Evolutionary conservation across 148 eudicot species (phyloP).

Genomic region (Pouteria glomerata): DNA sequence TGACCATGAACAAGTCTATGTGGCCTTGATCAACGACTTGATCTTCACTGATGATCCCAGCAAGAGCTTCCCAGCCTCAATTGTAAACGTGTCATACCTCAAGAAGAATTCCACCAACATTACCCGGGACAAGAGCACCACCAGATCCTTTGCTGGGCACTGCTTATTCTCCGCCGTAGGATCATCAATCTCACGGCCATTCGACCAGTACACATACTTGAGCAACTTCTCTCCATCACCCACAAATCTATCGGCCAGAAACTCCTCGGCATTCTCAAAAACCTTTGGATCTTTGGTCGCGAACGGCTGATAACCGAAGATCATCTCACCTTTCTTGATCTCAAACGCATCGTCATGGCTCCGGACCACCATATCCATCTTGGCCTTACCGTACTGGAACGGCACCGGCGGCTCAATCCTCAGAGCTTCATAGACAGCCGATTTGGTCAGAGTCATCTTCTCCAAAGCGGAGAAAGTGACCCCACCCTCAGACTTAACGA

Average conservation of each 20-base stretch:
- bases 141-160: constrained; percentile 80
- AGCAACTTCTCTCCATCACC: constrained; percentile 59
- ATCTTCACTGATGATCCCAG: no score
- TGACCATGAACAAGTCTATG: no score
- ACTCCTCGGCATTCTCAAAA: constrained; percentile 64
- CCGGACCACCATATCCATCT: constrained; percentile 40
- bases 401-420: constrained; percentile 74
- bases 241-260: constrained; percentile 59
- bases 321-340: constrained; percentile 61
- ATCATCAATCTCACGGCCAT: constrained; percentile 58
- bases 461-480: constrained; percentile 64
- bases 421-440: constrained; percentile 64
- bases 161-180: constrained; percentile 59
- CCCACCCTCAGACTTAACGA: constrained; percentile 43
- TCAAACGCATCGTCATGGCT: constrained; percentile 63
- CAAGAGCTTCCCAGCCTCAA: constrained; percentile 50
- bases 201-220: constrained; percentile 72
- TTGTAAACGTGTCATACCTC: constrained; percentile 64
- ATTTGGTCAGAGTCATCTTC: constrained; percentile 65
- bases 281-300: constrained; percentile 71
- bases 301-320: constrained; percentile 71
- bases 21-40: no score
- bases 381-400: constrained; percentile 57
- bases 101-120: constrained; percentile 62
- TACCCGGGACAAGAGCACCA: constrained; percentile 57